Evolutionary conservation across 768 basidiomycete genomes (phyloP).

Genomic region (Psilocybe tampanensis): DNA sequence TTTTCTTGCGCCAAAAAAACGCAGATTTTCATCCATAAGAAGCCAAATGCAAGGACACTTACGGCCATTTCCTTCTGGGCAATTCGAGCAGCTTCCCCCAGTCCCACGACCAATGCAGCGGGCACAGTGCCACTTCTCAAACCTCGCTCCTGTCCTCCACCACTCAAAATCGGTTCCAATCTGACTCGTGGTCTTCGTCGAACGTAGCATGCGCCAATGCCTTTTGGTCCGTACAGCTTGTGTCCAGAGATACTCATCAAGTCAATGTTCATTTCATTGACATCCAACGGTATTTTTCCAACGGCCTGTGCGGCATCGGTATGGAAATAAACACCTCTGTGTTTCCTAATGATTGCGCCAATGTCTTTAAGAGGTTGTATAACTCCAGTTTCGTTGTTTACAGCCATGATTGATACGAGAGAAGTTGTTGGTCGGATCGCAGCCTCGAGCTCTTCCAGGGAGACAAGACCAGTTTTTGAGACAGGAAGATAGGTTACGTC

Average conservation of each 20-base stretch:
- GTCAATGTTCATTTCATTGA: slow-evolving; percentile 95
- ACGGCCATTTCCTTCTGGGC: slow-evolving; percentile 92
- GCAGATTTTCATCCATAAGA: slow-evolving; percentile 48
- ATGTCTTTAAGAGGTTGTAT: slow-evolving; percentile 98
- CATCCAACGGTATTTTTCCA: slow-evolving; percentile 90
- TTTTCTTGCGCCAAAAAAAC: slow-evolving; percentile 28
- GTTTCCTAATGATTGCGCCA: slow-evolving; percentile 80
- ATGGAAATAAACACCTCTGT: slow-evolving; percentile 92
- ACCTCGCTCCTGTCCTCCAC: slow-evolving; percentile 97
- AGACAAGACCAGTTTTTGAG: slow-evolving; percentile 79
- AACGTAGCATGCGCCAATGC: slow-evolving; percentile 93
- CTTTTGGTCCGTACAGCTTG: slow-evolving; percentile 98
- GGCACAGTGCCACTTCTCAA: slow-evolving; percentile 94
- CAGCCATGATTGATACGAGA: slow-evolving; percentile 96
- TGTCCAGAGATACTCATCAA: slow-evolving; percentile 96
- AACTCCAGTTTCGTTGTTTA: slow-evolving; percentile 99
- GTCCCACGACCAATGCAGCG: slow-evolving; percentile 83
- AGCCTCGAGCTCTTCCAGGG: slow-evolving; percentile 75
- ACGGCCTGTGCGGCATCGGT: slow-evolving; percentile 97
- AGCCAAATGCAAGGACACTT: slow-evolving; percentile 41
- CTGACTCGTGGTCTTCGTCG: slow-evolving; percentile 90
- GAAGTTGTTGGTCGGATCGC: slow-evolving; percentile 93
- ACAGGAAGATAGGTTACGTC: slow-evolving; percentile 99
- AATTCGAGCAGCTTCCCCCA: slow-evolving; percentile 94
- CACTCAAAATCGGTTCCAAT: slow-evolving; percentile 91